These are phyloP conservation scores for Hypericum perforatum DNA, from an alignment of 345 rosid genomes.

Conservation along the genomic window DNA sequence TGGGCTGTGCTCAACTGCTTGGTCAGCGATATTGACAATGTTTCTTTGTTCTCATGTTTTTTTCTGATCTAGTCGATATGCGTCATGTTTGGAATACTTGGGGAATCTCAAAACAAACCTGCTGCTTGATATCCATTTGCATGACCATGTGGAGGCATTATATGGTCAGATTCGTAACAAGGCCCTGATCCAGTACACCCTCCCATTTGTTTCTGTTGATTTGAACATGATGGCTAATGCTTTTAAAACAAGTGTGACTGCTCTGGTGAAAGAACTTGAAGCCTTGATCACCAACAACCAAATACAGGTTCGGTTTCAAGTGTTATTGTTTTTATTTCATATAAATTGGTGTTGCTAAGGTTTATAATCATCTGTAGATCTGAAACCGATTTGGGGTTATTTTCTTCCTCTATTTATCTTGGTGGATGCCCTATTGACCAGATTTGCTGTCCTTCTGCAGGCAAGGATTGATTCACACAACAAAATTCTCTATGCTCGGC, in stretches of 20 bases:
- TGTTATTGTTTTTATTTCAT: neutral
- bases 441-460: conserved; percentile 26
- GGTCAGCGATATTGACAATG: neutral
- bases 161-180: conserved; percentile 91
- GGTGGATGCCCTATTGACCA: neutral
- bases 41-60: conserved; percentile 1
- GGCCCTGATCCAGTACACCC: conserved; percentile 96
- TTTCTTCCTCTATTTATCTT: neutral
- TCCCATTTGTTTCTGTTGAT: conserved; percentile 95
- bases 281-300: conserved; percentile 86
- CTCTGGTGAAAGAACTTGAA: conserved; percentile 83
- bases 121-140: conserved; percentile 85
- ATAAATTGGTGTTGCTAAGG: neutral
- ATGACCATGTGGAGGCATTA: conserved; percentile 75
- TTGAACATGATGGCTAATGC: conserved; percentile 94
- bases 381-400: neutral
- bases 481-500: conserved; percentile 88
- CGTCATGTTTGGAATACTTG: conserved; percentile 84
- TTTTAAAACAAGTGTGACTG: conserved; percentile 76
- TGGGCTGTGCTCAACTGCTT: too few relatives aligned
- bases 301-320: conserved; percentile 52
- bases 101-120: conserved; percentile 78
- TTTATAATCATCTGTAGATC: neutral
- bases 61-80: conserved; percentile 64
- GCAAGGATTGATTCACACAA: conserved; percentile 99